phyloP scores from a whole-genome alignment of 2,329 filamentous ascomycete genomes.

The Microdochium paspali region DNA sequence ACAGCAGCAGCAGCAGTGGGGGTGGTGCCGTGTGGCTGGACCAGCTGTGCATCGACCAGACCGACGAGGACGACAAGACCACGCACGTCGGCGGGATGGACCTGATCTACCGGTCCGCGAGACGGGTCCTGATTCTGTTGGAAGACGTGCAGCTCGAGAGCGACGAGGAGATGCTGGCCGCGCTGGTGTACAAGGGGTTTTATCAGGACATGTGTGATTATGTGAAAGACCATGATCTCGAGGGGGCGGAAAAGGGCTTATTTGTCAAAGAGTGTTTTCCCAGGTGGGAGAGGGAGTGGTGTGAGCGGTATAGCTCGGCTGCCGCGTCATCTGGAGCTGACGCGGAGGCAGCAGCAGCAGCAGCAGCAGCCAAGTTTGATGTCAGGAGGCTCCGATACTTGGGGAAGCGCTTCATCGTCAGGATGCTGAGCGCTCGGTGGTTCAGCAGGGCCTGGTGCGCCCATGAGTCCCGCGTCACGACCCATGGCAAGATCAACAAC shows the following conservation, averaged over 20 bases:
- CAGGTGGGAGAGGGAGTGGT: neutral
- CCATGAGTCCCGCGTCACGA: constrained; percentile 12
- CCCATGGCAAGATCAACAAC: constrained; percentile 8
- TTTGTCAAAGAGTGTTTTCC: constrained; percentile 9
- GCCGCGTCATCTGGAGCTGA: neutral
- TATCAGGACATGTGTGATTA: constrained; percentile 7
- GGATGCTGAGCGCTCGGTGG: constrained; percentile 11
- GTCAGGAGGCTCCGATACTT: neutral
- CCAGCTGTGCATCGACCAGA: constrained; percentile 12
- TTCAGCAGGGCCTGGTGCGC: constrained; percentile 14
- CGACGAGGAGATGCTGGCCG: constrained; percentile 6
- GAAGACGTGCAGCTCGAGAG: constrained; percentile 12
- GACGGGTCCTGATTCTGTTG: constrained; percentile 9
- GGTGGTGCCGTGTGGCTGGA: constrained; percentile 9
- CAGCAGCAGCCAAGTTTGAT: neutral
- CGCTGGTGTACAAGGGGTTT: constrained; percentile 6
- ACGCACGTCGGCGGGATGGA: constrained; percentile 11
- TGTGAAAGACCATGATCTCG: constrained; percentile 3
- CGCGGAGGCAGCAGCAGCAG: neutral
- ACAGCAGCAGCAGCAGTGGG: neutral
- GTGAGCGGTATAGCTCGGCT: neutral
- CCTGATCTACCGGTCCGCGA: constrained; percentile 10
- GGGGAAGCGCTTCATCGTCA: constrained; percentile 4
- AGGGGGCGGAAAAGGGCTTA: constrained; percentile 4
- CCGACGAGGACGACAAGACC: constrained; percentile 4